These are phyloP conservation scores for Leccinum insolens DNA, from an alignment of 1,284 basidiomycete genomes.

Conservation along the genomic window DNA sequence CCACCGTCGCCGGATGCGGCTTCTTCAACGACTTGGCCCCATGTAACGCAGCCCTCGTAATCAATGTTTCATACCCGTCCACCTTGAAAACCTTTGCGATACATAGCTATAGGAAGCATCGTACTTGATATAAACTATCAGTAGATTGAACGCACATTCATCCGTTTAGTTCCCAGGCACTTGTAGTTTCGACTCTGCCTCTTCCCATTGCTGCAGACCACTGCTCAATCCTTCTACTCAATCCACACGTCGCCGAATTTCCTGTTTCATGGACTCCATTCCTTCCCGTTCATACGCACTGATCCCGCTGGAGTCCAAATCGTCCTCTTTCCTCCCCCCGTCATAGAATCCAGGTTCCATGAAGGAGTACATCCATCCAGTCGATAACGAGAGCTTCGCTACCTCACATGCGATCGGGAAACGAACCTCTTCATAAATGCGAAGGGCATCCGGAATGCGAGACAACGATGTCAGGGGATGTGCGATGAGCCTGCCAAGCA, in stretches of 20 bases:
- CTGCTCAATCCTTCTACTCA: neutral
- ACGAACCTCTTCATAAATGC: constrained; percentile 35
- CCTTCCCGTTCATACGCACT: constrained; percentile 16
- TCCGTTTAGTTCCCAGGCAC: too few species aligned
- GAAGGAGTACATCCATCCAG: constrained; percentile 17
- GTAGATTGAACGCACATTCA: too few species aligned
- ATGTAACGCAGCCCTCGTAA: too few species aligned
- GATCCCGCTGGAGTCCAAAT: constrained; percentile 17
- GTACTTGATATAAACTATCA: neutral
- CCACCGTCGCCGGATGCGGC: too few species aligned
- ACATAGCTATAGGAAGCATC: too few species aligned
- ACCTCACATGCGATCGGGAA: constrained; percentile 22
- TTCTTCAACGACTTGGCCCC: too few species aligned
- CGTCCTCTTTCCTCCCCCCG: constrained; percentile 15
- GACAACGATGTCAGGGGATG: constrained; percentile 24
- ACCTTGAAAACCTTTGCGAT: neutral
- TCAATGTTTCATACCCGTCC: too few species aligned
- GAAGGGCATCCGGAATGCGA: constrained; percentile 25
- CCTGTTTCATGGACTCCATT: constrained; percentile 15
- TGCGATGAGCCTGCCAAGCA: constrained; percentile 37
- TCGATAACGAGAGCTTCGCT: constrained; percentile 14
- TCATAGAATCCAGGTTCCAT: constrained; percentile 24
- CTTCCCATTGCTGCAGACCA: constrained; percentile 11
- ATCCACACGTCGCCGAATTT: neutral
- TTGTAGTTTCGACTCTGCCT: constrained; percentile 7